These are phyloP conservation scores for Globisporangium paroecandrum DNA, from an alignment of 352 stramenopile species.

Conservation along the genomic window DNA sequence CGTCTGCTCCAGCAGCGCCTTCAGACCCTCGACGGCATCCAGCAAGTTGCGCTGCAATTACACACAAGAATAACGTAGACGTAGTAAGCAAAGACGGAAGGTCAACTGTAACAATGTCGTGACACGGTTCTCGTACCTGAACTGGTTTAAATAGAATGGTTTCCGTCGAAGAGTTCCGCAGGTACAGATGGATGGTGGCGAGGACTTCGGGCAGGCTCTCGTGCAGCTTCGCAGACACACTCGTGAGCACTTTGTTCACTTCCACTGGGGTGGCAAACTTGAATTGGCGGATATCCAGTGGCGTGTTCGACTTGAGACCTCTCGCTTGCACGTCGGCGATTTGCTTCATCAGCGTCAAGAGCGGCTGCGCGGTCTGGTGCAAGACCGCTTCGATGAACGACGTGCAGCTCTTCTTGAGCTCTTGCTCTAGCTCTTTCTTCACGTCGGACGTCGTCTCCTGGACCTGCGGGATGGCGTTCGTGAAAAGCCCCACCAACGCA, in stretches of 20 bases:
- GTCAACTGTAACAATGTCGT: background rate
- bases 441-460: constrained; percentile 76
- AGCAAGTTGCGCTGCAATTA: constrained; percentile 54
- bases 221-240: constrained; percentile 40
- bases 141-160: constrained; percentile 82
- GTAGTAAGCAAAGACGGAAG: background rate
- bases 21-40: constrained; percentile 61
- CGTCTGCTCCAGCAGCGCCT: constrained; percentile 53
- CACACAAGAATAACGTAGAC: background rate
- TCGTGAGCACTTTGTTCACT: constrained; percentile 44
- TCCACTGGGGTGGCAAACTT: constrained; percentile 36
- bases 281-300: constrained; percentile 42
- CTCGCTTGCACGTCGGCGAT: constrained; percentile 46
- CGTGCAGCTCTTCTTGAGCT: constrained; percentile 80
- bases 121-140: constrained; percentile 35
- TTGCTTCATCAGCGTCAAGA: constrained; percentile 67
- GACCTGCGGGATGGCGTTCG: constrained; percentile 70
- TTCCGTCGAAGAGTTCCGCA: constrained; percentile 78
- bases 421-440: constrained; percentile 74
- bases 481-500: constrained; percentile 56
- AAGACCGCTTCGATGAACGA: constrained; percentile 75
- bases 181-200: constrained; percentile 66
- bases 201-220: constrained; percentile 38
- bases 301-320: constrained; percentile 25
- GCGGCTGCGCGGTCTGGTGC: constrained; percentile 49